Percentiles rank a stretch among this genome's conserved stretches.
phyloP scores from a whole-genome alignment of 164 flowering plant genomes.

The Aristolochia californica region DNA sequence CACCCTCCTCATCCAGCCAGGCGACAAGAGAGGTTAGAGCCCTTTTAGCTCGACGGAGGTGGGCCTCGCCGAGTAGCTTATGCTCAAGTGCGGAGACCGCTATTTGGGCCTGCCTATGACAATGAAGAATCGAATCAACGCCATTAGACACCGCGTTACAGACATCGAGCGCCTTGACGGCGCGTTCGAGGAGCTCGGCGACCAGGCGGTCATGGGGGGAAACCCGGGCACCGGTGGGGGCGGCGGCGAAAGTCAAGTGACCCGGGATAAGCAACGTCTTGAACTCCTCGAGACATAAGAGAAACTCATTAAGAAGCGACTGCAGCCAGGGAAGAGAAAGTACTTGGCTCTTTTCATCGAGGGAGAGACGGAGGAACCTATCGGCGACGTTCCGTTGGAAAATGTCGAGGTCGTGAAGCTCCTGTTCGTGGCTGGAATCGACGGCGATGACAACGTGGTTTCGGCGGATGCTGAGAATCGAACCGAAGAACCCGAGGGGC shows the following conservation, averaged over 20 bases:
- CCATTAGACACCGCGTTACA: conserved; percentile 55
- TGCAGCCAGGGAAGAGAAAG: conserved; percentile 45
- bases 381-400: conserved; percentile 60
- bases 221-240: background rate
- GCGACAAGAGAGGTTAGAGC: conserved; percentile 15
- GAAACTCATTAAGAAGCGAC: conserved; percentile 31
- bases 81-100: conserved; percentile 29
- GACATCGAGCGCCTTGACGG: conserved; percentile 59
- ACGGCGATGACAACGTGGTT: conserved; percentile 49
- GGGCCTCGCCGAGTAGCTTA: conserved; percentile 30
- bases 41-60: conserved; percentile 45
- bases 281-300: conserved; percentile 38
- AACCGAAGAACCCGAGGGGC: conserved; percentile 39
- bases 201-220: conserved; percentile 5
- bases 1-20: background rate
- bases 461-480: conserved; percentile 63
- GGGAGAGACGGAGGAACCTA: conserved; percentile 36
- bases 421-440: conserved; percentile 55
- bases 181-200: conserved; percentile 36
- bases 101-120: conserved; percentile 45
- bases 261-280: conserved; percentile 9
- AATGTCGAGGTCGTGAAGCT: conserved; percentile 52
- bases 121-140: conserved; percentile 29
- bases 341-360: conserved; percentile 37
- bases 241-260: background rate